These are phyloP conservation scores for Calycina marina DNA, from an alignment of 2,329 filamentous ascomycete genomes.

Conservation along the genomic window DNA sequence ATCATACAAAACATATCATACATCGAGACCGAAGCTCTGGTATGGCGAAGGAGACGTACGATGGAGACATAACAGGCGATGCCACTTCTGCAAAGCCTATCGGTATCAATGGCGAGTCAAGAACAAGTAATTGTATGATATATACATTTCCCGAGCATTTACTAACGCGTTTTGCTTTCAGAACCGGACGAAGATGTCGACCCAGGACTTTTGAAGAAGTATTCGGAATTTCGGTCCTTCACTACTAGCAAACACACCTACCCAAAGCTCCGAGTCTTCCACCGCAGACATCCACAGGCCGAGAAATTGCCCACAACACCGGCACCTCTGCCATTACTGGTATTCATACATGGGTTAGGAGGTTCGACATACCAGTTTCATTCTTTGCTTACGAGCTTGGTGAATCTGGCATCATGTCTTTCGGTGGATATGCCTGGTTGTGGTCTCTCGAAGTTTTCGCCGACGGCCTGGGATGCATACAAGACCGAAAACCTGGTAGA, in stretches of 20 bases:
- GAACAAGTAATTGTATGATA: too few relatives aligned
- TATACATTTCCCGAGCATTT: too few relatives aligned
- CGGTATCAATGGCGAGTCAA: too few relatives aligned
- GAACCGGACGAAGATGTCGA: slow-evolving; percentile 29
- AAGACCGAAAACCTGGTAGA: slow-evolving; percentile 60
- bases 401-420: slow-evolving; percentile 70
- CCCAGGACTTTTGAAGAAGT: slow-evolving; percentile 64
- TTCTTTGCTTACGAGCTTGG: slow-evolving; percentile 63
- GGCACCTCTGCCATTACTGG: slow-evolving; percentile 63
- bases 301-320: slow-evolving; percentile 63
- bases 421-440: slow-evolving; percentile 86
- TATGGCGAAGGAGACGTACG: too few relatives aligned
- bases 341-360: slow-evolving; percentile 89
- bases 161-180: too few relatives aligned
- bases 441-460: slow-evolving; percentile 62
- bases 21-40: too few relatives aligned
- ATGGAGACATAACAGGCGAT: too few relatives aligned
- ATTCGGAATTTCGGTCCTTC: slow-evolving; percentile 58
- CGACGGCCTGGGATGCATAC: slow-evolving; percentile 64
- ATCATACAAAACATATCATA: too few relatives aligned
- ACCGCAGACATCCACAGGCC: slow-evolving; percentile 67
- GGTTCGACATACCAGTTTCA: slow-evolving; percentile 83
- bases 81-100: too few relatives aligned
- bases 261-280: slow-evolving; percentile 67
- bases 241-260: slow-evolving; percentile 58